Evolutionary conservation across 2,329 filamentous ascomycete species (phyloP).

Genomic region (Talaromyces atroroseus): DNA sequence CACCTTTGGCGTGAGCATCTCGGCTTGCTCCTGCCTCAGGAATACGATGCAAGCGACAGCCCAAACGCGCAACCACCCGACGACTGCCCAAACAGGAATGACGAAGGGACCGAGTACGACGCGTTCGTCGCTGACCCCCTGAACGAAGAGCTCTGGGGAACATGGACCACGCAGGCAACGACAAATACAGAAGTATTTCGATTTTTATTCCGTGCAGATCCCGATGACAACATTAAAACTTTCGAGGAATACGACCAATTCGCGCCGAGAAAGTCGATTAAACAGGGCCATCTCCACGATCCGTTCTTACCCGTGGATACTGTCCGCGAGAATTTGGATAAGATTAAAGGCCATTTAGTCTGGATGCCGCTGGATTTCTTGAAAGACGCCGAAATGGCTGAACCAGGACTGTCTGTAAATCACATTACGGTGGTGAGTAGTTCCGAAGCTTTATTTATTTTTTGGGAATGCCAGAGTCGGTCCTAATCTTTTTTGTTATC

Average conservation of each 20-base stretch:
- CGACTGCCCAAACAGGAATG: slow-evolving; percentile 65
- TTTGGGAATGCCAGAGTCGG: slow-evolving; percentile 37
- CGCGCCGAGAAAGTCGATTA: slow-evolving; percentile 57
- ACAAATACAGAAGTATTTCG: slow-evolving; percentile 76
- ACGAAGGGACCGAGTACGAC: slow-evolving; percentile 66
- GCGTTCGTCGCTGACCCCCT: slow-evolving; percentile 52
- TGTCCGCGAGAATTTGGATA: slow-evolving; percentile 67
- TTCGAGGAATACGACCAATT: slow-evolving; percentile 88
- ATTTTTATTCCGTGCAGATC: slow-evolving; percentile 80
- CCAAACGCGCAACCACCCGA: slow-evolving; percentile 72
- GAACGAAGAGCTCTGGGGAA: slow-evolving; percentile 58
- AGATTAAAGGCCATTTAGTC: slow-evolving; percentile 81
- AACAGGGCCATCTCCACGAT: slow-evolving; percentile 82
- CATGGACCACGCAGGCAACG: slow-evolving; percentile 69
- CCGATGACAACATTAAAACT: slow-evolving; percentile 80
- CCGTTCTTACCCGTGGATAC: slow-evolving; percentile 67
- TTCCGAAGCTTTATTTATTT: not conserved
- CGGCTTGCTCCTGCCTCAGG: slow-evolving; percentile 66
- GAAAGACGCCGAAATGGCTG: slow-evolving; percentile 63
- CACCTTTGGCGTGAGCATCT: slow-evolving; percentile 89
- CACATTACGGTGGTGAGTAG: slow-evolving; percentile 74
- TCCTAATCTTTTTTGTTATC: not conserved
- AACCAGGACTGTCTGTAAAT: slow-evolving; percentile 81
- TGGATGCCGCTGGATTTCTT: slow-evolving; percentile 76
- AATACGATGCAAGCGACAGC: slow-evolving; percentile 57